A percentile compares a stretch with the other conserved stretches of the same genome.
Conservation (phyloP, 2,329 filamentous ascomycete genomes). For the Diplodia sapinea region DNA sequence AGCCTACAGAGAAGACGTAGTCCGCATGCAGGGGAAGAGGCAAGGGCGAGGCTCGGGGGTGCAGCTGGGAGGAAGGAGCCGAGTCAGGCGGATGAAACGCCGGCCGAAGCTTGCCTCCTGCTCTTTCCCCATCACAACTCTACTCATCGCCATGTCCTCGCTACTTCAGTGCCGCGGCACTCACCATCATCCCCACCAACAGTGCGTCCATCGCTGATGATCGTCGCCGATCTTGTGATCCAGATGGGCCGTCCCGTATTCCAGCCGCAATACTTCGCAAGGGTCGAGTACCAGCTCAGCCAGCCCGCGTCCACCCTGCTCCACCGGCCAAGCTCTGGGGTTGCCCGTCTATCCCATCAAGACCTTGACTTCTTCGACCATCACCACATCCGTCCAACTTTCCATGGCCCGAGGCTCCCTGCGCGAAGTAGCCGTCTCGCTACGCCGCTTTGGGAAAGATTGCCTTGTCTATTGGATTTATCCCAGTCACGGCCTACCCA, state of each 20-base stretch:
- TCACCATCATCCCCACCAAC: background rate
- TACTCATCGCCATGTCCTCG: background rate
- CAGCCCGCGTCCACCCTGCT: background rate
- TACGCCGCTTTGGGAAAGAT: background rate
- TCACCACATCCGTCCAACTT: background rate
- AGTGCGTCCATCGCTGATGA: background rate
- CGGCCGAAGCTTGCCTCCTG: background rate
- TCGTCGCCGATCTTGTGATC: background rate
- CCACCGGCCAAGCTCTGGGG: background rate
- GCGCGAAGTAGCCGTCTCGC: background rate
- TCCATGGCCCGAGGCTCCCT: background rate
- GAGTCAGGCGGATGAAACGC: background rate
- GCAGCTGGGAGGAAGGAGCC: too few species aligned
- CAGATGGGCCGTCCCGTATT: background rate
- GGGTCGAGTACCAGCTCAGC: background rate
- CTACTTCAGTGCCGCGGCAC: background rate
- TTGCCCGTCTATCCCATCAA: too few species aligned
- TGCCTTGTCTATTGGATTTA: background rate
- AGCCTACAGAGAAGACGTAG: background rate
- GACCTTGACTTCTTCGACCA: too few species aligned
- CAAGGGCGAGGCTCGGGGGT: background rate
- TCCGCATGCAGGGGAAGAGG: background rate
- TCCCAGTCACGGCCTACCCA: background rate
- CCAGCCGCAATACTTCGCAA: background rate
- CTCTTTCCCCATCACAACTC: background rate